Conservation (phyloP, 495 filamentous ascomycete species). For the Daldinia concentrica region DNA sequence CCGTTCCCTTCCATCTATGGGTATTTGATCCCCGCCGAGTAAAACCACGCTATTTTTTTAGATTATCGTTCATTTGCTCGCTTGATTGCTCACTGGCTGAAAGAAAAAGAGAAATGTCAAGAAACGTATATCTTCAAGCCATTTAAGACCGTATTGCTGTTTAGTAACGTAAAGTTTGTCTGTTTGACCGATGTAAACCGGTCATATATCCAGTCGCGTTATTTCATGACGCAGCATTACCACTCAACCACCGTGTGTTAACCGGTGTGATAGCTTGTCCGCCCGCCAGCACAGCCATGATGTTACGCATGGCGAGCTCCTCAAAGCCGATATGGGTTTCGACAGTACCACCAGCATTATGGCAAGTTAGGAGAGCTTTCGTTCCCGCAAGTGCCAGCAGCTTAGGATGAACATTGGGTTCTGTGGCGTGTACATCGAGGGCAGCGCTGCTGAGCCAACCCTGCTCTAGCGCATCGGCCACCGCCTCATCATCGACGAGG, state of each 20-base stretch:
- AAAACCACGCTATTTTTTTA: constrained; percentile 20
- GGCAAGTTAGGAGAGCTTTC: constrained; percentile 68
- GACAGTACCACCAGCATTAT: constrained; percentile 77
- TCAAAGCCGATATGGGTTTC: constrained; percentile 80
- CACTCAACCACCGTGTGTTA: constrained; percentile 64
- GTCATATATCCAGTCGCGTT: background rate
- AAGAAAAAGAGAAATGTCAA: background rate
- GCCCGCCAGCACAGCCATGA: constrained; percentile 65
- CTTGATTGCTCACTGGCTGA: constrained; percentile 6
- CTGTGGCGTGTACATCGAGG: constrained; percentile 73
- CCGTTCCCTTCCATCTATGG: constrained; percentile 36
- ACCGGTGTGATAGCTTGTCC: constrained; percentile 69
- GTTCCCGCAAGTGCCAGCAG: constrained; percentile 58
- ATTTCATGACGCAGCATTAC: constrained; percentile 8
- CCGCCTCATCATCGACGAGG: constrained; percentile 74
- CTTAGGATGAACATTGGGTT: constrained; percentile 60
- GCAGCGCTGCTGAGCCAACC: constrained; percentile 64
- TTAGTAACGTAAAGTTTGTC: background rate
- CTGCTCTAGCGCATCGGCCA: constrained; percentile 68
- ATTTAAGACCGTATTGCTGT: background rate
- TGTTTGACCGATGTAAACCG: background rate
- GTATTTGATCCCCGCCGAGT: constrained; percentile 24
- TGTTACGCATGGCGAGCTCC: constrained; percentile 75
- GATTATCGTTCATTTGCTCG: constrained; percentile 1
- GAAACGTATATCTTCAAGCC: background rate